Base-by-base conservation (phyloP, 2,329 filamentous ascomycete species). In the Pseudogymnoascus verrucosus region DNA sequence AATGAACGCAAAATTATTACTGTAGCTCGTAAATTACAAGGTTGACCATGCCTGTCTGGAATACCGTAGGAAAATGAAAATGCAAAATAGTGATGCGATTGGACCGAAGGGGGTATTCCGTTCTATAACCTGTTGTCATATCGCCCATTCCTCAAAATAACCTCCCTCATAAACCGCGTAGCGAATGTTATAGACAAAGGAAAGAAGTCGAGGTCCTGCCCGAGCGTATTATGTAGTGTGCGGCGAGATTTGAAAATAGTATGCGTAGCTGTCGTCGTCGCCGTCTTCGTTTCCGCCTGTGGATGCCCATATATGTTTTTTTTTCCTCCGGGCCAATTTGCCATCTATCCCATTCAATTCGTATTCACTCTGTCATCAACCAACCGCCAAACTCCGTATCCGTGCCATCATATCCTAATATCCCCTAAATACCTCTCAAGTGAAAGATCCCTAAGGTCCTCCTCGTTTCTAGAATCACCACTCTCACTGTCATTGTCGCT, bases 21-120 rank as follows among this genome's bases (percentile, higher is more conserved):
- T 34, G 51, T 57, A 57, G 51, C 51, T 34, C 51, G 51, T 57
- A 57, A 57, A 57, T 57, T 57, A 57, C 51, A 57, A 57, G 51
- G 36, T 57, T 57, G 28, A 57, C 51, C 51, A 57, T 21, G 51
- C 51, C 28, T 57, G 51, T 57, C 51, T 36, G 51, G 28, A 57
- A 34, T 57, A 57, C 51, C 51, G 28, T 57, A 57, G 11, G 51
- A 36, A 57, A 57, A 57, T 57, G 16, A 57, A 57, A 57, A 57
- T 57, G 28, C 28, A 57, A 57, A 57, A 57, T 34, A 57, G 16
- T 34, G 51, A 57, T 57, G 51, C 51, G 51, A 57, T 34, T 57
- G 51, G 28, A 57, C 47, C 28, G 47, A 57, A 57, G 28, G 51
- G 51, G 51, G 51, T 57, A 57, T 57, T 57, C 51, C 51, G 51